Percentiles rank a stretch among this genome's conserved stretches.
These are phyloP conservation scores for Melaleuca quinquenervia DNA, from an alignment of 345 rosid genomes.

Conservation along the genomic window DNA sequence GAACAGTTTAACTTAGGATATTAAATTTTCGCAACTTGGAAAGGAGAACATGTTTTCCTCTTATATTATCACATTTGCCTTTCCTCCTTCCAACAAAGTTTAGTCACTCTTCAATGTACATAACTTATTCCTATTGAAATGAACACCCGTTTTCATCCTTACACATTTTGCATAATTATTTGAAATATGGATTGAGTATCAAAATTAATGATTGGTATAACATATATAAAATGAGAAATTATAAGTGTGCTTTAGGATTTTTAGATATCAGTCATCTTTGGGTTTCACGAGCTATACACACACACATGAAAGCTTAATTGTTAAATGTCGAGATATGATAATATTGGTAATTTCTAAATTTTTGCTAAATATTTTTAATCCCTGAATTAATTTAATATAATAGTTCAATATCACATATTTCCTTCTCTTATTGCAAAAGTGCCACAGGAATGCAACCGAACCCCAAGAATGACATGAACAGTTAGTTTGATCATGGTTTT, in stretches of 20 bases:
- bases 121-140: neutral
- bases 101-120: neutral
- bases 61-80: neutral
- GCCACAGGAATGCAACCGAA: neutral
- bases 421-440: neutral
- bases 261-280: too few relatives aligned
- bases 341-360: neutral
- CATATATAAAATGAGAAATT: neutral
- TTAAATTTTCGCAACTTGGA: too few relatives aligned
- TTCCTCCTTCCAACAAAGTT: neutral
- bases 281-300: too few relatives aligned
- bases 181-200: neutral
- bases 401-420: neutral
- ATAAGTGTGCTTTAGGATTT: neutral
- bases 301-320: too few relatives aligned
- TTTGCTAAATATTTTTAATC: neutral
- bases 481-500: neutral
- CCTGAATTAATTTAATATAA: neutral
- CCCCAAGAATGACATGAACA: neutral
- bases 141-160: neutral
- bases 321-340: neutral
- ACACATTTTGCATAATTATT: neutral
- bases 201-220: neutral
- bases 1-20: too few relatives aligned
- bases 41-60: too few relatives aligned